Evolutionary conservation across 1,284 basidiomycete genomes (phyloP).

Genomic region (Uromyces viciae-fabae): DNA sequence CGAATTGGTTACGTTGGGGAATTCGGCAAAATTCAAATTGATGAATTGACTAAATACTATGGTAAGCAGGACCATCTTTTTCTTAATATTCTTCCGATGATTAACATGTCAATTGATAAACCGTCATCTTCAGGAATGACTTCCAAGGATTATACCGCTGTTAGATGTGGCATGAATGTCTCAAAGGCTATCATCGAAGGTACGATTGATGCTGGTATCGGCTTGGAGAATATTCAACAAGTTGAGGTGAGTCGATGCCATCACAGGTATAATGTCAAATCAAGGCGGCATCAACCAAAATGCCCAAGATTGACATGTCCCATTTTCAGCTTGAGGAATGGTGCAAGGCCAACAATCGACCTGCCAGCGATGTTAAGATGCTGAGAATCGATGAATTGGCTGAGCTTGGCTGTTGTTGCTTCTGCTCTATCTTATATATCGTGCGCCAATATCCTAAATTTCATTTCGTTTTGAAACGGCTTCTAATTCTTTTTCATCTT

Average conservation of each 20-base stretch:
- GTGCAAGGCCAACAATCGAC: conserved; percentile 54
- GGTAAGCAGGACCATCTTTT: conserved; percentile 40
- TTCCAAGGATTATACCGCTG: conserved; percentile 55
- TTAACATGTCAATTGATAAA: conserved; percentile 50
- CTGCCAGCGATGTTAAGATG: conserved; percentile 56
- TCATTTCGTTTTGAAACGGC: not conserved
- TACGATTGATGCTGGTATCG: conserved; percentile 56
- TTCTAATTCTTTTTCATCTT: not conserved
- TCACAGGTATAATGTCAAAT: no score
- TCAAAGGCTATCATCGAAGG: conserved; percentile 55
- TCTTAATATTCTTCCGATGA: no score
- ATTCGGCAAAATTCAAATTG: conserved; percentile 57
- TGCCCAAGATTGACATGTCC: not conserved
- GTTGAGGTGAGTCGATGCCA: conserved; percentile 47
- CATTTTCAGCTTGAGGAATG: conserved; percentile 54
- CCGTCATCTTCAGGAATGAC: conserved; percentile 51
- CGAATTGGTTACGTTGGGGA: conserved; percentile 58
- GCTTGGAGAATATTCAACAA: conserved; percentile 56
- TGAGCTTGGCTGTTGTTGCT: conserved; percentile 55
- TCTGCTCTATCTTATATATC: conserved; percentile 53
- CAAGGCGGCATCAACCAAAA: not conserved
- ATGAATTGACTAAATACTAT: conserved; percentile 51
- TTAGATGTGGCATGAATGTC: conserved; percentile 57
- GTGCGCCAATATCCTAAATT: not conserved
- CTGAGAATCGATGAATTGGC: conserved; percentile 55